Base-by-base conservation (phyloP, 2,329 filamentous ascomycete species). In the Aspergillus melleus region DNA sequence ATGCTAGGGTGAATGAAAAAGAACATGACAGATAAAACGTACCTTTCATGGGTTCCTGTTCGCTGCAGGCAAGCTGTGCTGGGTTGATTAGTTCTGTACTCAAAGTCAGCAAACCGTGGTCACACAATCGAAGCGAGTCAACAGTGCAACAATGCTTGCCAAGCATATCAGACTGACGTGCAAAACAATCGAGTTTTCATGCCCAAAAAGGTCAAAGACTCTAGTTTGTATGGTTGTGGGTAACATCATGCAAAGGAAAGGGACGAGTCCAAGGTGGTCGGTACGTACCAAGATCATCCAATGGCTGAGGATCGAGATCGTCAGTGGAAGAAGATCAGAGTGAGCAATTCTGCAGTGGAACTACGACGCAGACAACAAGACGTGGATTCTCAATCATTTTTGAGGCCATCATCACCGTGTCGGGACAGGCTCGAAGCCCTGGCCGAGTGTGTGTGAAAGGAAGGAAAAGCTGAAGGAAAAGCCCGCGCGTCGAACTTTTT, bases 191-290 rank as follows among this genome's bases (percentile, higher is more conserved):
- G 75, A 78, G 86, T 88, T 94, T 93, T 93, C 90, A 94, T 89
- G 84, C 81, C 83, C 87, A 59, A 83, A 77, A 55, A 66, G 89
- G 88, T 96, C 91, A 95, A 95, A 96, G 91, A 96, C 91, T 96
- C 91, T 96, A 96, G 90, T 93, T 93, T 84, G 79, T 77, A 80
- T 68, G 89, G 90, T 92, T 88, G 81, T 82, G 77, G 77, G 80
- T 92, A 88, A 93, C 91, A 94, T 94, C 91, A 92, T 75, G 76
- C 79, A 66, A 56, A 50, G 44, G 78, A 81, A 73, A 66, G 63
- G 62, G 49, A 36, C 19, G 39, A 26, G 36, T 66, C 68, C 66
- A 61, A 65, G 57, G 64, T 51, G 59, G 60, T 58, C 64, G 60
- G 55, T 58, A 49, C 52, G 24, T 56, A 76, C 74, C 73, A 70